Evolutionary conservation across 1,284 basidiomycete species (phyloP).

Genomic region (Rhodotorula sp.): DNA sequence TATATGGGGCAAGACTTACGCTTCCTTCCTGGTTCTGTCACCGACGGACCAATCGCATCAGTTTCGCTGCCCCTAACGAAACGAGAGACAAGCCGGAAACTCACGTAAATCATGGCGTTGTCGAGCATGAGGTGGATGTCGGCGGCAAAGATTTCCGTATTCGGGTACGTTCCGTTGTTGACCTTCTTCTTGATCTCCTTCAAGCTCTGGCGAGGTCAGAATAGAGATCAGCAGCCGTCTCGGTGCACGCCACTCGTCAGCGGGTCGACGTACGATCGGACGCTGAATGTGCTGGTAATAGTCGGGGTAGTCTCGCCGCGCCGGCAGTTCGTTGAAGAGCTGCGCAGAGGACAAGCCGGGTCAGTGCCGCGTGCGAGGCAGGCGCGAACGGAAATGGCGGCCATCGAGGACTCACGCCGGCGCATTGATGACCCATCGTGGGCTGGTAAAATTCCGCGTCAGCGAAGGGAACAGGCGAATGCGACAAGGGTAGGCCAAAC

Average conservation of each 20-base stretch:
- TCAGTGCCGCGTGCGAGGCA: too few relatives aligned
- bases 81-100: background rate
- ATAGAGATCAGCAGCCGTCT: background rate
- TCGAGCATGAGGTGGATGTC: slow-evolving; percentile 88
- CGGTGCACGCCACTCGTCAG: too few relatives aligned
- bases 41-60: too few relatives aligned
- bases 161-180: slow-evolving; percentile 66
- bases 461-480: slow-evolving; percentile 33
- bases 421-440: slow-evolving; percentile 36
- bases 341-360: background rate
- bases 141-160: slow-evolving; percentile 66
- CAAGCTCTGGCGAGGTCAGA: slow-evolving; percentile 56
- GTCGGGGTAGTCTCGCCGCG: slow-evolving; percentile 75
- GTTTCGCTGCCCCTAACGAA: too few relatives aligned
- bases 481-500: slow-evolving; percentile 63
- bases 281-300: slow-evolving; percentile 71
- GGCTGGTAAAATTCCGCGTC: slow-evolving; percentile 15
- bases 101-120: slow-evolving; percentile 78
- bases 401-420: background rate
- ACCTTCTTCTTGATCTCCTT: slow-evolving; percentile 81
- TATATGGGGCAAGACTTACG: slow-evolving; percentile 8
- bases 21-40: slow-evolving; percentile 36
- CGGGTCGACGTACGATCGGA: slow-evolving; percentile 59
- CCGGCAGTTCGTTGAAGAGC: slow-evolving; percentile 50
- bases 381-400: background rate